A percentile compares a stretch with the other conserved stretches of the same genome.
These are phyloP conservation scores for Comarum palustre DNA, from an alignment of 306 rosid genomes.

Conservation along the genomic window DNA sequence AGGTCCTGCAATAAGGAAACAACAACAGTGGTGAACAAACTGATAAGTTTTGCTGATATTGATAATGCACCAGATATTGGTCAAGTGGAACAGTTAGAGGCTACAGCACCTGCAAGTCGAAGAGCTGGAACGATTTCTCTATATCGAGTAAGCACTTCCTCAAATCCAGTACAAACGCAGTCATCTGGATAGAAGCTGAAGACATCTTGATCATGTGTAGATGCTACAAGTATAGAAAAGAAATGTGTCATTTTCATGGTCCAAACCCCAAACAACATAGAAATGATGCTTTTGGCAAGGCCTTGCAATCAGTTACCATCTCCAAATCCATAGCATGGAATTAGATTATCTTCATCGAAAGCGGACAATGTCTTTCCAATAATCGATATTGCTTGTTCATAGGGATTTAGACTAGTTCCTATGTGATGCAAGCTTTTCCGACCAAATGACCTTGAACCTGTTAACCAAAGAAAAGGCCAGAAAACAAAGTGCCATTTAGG, in stretches of 20 bases:
- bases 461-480: neutral
- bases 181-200: slow-evolving; percentile 65
- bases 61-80: neutral
- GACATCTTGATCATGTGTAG: slow-evolving; percentile 79
- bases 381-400: slow-evolving; percentile 79
- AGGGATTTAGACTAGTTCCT: slow-evolving; percentile 65
- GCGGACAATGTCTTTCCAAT: slow-evolving; percentile 69
- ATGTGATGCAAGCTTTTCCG: slow-evolving; percentile 77
- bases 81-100: neutral
- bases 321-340: slow-evolving; percentile 94
- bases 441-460: slow-evolving; percentile 79
- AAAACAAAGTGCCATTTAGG: slow-evolving; percentile 4
- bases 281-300: neutral
- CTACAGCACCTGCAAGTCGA: slow-evolving; percentile 58
- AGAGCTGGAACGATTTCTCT: slow-evolving; percentile 70
- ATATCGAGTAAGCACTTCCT: slow-evolving; percentile 65
- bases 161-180: slow-evolving; percentile 63
- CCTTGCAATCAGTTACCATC: slow-evolving; percentile 54
- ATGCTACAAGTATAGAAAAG: slow-evolving; percentile 38
- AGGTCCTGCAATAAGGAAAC: slow-evolving; percentile 54
- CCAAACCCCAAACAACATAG: neutral
- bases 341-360: slow-evolving; percentile 82
- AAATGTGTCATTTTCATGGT: neutral
- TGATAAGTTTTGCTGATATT: slow-evolving; percentile 3
- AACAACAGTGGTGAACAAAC: neutral